Evolutionary conservation across 2,329 filamentous ascomycete genomes (phyloP).

Genomic region (Pseudogymnoascus sp.): DNA sequence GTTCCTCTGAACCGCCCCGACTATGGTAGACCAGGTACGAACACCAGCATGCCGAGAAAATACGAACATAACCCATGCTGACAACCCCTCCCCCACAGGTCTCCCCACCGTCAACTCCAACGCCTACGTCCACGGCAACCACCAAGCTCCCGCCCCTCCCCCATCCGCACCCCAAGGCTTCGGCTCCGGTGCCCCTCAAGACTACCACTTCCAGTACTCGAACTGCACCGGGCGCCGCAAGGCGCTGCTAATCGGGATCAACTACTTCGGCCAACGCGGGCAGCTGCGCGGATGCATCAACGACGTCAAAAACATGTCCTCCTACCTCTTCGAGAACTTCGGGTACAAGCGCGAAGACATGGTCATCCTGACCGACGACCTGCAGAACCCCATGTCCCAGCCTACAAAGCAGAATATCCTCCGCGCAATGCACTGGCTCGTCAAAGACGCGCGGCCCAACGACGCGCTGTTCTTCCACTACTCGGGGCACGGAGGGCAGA

Average conservation of each 20-base stretch:
- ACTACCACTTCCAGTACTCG: slow-evolving; percentile 84
- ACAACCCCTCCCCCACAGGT: slow-evolving; percentile 22
- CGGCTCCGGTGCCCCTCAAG: slow-evolving; percentile 69
- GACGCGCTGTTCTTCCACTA: slow-evolving; percentile 98
- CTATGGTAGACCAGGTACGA: slow-evolving; percentile 45
- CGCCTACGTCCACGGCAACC: slow-evolving; percentile 49
- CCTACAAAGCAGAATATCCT: slow-evolving; percentile 93
- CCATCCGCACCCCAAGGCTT: slow-evolving; percentile 63
- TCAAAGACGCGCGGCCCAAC: slow-evolving; percentile 85
- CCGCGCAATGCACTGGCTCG: slow-evolving; percentile 94
- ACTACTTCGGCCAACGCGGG: slow-evolving; percentile 89
- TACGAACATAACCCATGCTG: slow-evolving; percentile 3
- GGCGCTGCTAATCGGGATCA: slow-evolving; percentile 87
- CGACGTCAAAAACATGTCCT: slow-evolving; percentile 94
- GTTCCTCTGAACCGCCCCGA: slow-evolving; percentile 32
- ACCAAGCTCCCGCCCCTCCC: slow-evolving; percentile 58
- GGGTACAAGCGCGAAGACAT: slow-evolving; percentile 93
- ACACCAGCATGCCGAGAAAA: slow-evolving; percentile 11
- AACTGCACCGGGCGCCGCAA: slow-evolving; percentile 83
- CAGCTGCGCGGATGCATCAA: slow-evolving; percentile 93
- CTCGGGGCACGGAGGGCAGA: slow-evolving; percentile 81
- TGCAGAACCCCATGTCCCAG: slow-evolving; percentile 95
- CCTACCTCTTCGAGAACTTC: slow-evolving; percentile 80
- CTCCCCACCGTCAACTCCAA: slow-evolving; percentile 42
- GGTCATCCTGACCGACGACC: slow-evolving; percentile 93